Evolutionary conservation across 768 basidiomycete genomes (phyloP), one percentile per base, ranked within the genome.

Genomic region (Collybiopsis confluens): DNA sequence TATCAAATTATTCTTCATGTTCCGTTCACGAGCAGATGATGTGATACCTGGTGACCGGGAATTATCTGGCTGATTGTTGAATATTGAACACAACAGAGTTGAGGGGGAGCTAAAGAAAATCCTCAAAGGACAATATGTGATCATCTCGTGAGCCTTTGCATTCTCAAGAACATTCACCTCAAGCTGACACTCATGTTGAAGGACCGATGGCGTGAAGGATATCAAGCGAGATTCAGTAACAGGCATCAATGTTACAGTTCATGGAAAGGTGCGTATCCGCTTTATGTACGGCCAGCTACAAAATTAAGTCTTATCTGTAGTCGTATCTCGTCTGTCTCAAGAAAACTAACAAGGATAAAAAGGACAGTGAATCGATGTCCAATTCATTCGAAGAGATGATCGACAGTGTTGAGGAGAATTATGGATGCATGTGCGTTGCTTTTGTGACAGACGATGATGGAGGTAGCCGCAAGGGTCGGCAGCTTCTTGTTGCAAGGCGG

Each of bases 1-100:
- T 13, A 54, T 55, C 42, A 51, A 49, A 23, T 48, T 58, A 24
- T 58, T 58, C 28, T 21, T 50, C 21, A 49, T 56, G 43, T 56
- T 56, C 33, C 43, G 51, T 9, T 45, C 50, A 4, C 16, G 27
- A 16, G 56, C 51, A 1, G 36, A 18, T 9, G 49, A 37, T 15
- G 51, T 56, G 3, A 45, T 56, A 3, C 56, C 56, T 6, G 13
- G 13, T 33, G 30, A 5, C 30, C 5, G 13, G 30, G 13, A 33
- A 33, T 33, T 33, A 33, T 33, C 30, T n/a, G n/a, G n/a, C n/a
- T n/a, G n/a, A n/a, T n/a, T n/a, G n/a, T n/a, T n/a, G n/a, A n/a
- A n/a, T n/a, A n/a, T n/a, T n/a, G n/a, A n/a, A n/a, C n/a, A n/a
- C n/a, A n/a, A n/a, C n/a, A n/a, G n/a, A n/a, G n/a, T n/a, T n/a